phyloP scores from a whole-genome alignment of 2,329 filamentous ascomycete species.

The Ciborinia camelliae region DNA sequence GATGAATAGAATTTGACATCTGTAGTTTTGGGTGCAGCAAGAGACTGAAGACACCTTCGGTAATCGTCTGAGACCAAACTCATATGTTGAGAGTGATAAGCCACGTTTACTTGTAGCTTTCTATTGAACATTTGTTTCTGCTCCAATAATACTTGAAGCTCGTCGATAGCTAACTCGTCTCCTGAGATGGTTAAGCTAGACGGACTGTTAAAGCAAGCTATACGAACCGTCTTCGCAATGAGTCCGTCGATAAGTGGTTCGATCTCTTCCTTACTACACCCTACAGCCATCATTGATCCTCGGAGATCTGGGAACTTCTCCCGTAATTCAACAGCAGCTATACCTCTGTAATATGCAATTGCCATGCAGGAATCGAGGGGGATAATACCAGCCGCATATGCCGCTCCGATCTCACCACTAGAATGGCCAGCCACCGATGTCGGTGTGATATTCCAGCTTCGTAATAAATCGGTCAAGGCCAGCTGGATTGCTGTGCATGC shows the following conservation, averaged over 20 bases:
- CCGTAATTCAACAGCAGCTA: conserved; percentile 30
- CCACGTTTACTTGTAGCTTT: conserved; percentile 23
- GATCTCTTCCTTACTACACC: conserved; percentile 33
- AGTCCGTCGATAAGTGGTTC: conserved; percentile 11
- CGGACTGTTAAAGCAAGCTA: conserved; percentile 36
- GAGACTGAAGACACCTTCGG: conserved; percentile 12
- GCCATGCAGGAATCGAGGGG: conserved; percentile 28
- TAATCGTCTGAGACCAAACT: conserved; percentile 16
- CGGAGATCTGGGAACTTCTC: conserved; percentile 36
- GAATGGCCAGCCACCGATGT: conserved; percentile 35
- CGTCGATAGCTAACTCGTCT: conserved; percentile 22
- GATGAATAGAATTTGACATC: conserved; percentile 43
- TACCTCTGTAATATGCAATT: conserved; percentile 35
- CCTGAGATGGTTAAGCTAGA: conserved; percentile 31
- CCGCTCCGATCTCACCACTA: conserved; percentile 35
- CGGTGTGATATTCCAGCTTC: conserved; percentile 37
- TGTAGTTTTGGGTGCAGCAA: conserved; percentile 14
- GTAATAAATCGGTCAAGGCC: conserved; percentile 43
- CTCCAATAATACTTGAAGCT: conserved; percentile 26
- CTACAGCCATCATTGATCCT: conserved; percentile 51
- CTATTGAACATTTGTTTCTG: conserved; percentile 27
- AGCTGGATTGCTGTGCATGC: conserved; percentile 48
- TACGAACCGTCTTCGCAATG: conserved; percentile 19
- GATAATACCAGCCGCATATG: conserved; percentile 32
- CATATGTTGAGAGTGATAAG: conserved; percentile 20